Conservation (phyloP, 164 flowering plant genomes). For the Houttuynia cordata region DNA sequence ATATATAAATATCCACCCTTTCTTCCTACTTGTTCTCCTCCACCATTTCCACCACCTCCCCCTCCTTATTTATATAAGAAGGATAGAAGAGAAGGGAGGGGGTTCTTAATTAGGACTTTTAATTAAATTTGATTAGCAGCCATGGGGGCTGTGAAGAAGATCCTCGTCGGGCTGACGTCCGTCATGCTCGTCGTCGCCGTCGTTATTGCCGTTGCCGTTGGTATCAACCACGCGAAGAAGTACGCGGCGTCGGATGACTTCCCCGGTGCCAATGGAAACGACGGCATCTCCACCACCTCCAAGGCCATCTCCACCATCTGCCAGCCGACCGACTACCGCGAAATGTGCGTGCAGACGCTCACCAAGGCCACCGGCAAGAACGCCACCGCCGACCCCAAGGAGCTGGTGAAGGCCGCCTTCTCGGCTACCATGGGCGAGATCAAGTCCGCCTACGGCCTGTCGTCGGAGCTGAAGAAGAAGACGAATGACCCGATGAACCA, state of each 20-base stretch:
- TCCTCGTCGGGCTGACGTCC: conserved; percentile 13
- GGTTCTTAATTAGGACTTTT: no score
- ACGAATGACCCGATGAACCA: conserved; percentile 9
- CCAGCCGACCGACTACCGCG: conserved; percentile 29
- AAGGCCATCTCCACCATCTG: conserved; percentile 32
- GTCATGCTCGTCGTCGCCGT: conserved; percentile 32
- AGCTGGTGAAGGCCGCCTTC: conserved; percentile 23
- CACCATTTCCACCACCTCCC: no score
- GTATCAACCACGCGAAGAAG: conserved; percentile 1
- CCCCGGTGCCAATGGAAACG: background rate
- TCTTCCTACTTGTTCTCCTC: no score
- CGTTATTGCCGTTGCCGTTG: conserved; percentile 20
- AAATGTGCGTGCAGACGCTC: conserved; percentile 26
- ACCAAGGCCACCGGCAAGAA: conserved; percentile 14
- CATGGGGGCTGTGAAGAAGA: conserved; percentile 5
- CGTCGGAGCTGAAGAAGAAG: conserved; percentile 5
- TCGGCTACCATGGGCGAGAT: conserved; percentile 23
- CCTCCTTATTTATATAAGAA: no score
- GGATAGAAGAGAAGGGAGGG: no score
- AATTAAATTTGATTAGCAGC: no score
- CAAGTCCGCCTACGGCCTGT: conserved; percentile 6
- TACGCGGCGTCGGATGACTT: background rate
- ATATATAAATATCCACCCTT: no score
- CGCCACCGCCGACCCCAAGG: conserved; percentile 24
- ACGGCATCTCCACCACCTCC: background rate